These are phyloP conservation scores for Leccinellum albellum DNA, from an alignment of 768 basidiomycete species.

Conservation along the genomic window DNA sequence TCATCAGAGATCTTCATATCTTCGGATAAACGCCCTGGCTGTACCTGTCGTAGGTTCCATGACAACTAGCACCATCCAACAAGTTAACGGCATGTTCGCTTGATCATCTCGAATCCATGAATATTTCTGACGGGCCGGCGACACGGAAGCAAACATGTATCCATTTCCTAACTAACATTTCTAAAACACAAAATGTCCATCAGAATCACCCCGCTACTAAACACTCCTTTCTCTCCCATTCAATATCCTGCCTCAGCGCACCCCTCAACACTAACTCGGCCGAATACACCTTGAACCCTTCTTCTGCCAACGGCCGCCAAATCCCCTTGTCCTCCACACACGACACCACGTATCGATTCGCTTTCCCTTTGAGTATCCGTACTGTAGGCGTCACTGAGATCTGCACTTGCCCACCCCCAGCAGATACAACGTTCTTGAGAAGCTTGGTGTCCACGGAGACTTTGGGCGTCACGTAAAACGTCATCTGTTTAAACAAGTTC, in stretches of 20 bases:
- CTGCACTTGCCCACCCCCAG: conserved; percentile 71
- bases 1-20: too few relatives aligned
- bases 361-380: conserved; percentile 49
- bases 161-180: not conserved
- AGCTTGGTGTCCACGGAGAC: conserved; percentile 56
- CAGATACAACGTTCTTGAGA: conserved; percentile 64
- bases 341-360: conserved; percentile 60
- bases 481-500: conserved; percentile 58
- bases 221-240: conserved; percentile 48
- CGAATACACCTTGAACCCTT: conserved; percentile 57
- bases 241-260: conserved; percentile 62
- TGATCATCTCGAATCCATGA: too few relatives aligned
- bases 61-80: too few relatives aligned
- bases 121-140: too few relatives aligned
- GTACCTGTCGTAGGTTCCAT: too few relatives aligned
- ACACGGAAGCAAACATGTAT: too few relatives aligned
- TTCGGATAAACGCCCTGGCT: too few relatives aligned
- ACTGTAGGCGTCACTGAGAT: conserved; percentile 46
- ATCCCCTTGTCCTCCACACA: conserved; percentile 58
- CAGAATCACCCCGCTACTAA: conserved; percentile 11
- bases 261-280: conserved; percentile 64
- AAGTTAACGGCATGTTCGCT: too few relatives aligned
- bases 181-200: not conserved
- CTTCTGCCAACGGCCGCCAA: conserved; percentile 59
- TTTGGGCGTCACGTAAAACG: conserved; percentile 72